phyloP scores from a whole-genome alignment of 202 grass and related monocot species.

The Bolboschoenoplectus hybrid region DNA sequence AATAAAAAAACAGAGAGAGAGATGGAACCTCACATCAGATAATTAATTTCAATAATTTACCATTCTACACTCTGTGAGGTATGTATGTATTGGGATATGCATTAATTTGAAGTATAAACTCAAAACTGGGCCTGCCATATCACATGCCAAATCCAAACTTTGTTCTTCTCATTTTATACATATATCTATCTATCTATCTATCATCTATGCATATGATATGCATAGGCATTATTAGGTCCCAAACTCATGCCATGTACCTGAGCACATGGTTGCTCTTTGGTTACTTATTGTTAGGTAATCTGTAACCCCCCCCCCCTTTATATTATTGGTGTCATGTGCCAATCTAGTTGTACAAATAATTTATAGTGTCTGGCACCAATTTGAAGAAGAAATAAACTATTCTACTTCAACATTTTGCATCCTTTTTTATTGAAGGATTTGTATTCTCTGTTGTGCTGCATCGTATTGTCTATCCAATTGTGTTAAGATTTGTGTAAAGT shows the following conservation, averaged over 20 bases:
- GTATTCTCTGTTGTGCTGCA: too few species aligned
- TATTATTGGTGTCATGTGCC: constrained; percentile 41
- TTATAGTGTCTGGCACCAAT: background rate
- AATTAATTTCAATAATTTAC: background rate
- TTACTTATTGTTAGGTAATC: constrained; percentile 20
- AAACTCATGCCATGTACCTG: constrained; percentile 28
- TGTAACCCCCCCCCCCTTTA: background rate
- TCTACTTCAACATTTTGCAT: background rate
- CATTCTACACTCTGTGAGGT: background rate
- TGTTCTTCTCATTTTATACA: constrained; percentile 20
- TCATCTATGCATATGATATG: background rate
- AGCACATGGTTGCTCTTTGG: constrained; percentile 25
- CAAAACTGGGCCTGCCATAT: constrained; percentile 1
- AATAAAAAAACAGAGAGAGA: too few species aligned
- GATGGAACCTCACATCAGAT: too few species aligned
- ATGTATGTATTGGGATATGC: background rate
- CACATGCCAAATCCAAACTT: constrained; percentile 18
- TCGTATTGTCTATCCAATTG: too few species aligned
- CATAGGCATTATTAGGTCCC: background rate
- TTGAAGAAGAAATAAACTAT: background rate
- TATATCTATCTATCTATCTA: too few species aligned
- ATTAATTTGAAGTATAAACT: background rate
- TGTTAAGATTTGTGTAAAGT: too few species aligned
- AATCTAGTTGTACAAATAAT: constrained; percentile 28
- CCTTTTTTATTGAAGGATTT: background rate